Base-by-base conservation (phyloP, 805 yeast genomes). In the Tetrapisispora namnaoensis region DNA sequence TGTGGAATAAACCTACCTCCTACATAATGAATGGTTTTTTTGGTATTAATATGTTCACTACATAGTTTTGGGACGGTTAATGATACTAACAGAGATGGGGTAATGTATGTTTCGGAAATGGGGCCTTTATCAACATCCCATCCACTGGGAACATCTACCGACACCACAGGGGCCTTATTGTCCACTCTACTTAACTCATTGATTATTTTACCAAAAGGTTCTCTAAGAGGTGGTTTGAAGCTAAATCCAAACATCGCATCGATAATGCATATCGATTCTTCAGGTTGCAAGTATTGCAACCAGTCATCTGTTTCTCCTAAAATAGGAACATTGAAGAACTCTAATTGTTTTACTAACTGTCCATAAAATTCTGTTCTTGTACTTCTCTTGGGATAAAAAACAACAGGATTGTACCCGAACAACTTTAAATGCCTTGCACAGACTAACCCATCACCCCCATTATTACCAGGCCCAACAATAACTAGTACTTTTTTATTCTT, bases 101-200 rank as follows among this genome's bases (percentile, higher is more conserved):
- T 70, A 49, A 85, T 60, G 17, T 70, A 59, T 0, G 63, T 67
- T 11, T 69, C 65, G 1, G 64, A 67, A 0, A 70, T 66, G 0
- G 93, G 95, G 0, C 99, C 99, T 8, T 74, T 60, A 59, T 93
- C 95, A 11, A 93, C 98, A 60, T 90, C 91, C 99, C 99, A 93
- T 0, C 97, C 96, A 2, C 95, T 85, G 0, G 99, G 99, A 43
- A 91, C 79, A 64, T 93, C 99, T 2, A 93, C 86, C 0, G 95
- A 78, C 0, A 86, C 76, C 1, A 89, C 77, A 1, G 90, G 91
- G 2, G 79, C 59, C 1, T 53, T 49, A 10, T 55, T 49, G 36
- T 65, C 70, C 34, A 48, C 46, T 2, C 59, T 49, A 7, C 70
- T 58, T 53, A 85, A 62, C 8, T 70, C 55, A n/a, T 57, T 58